Evolutionary conservation across 768 basidiomycete species (phyloP), one percentile per base, ranked within the genome.

Genomic region (Strobilomyces confusus): DNA sequence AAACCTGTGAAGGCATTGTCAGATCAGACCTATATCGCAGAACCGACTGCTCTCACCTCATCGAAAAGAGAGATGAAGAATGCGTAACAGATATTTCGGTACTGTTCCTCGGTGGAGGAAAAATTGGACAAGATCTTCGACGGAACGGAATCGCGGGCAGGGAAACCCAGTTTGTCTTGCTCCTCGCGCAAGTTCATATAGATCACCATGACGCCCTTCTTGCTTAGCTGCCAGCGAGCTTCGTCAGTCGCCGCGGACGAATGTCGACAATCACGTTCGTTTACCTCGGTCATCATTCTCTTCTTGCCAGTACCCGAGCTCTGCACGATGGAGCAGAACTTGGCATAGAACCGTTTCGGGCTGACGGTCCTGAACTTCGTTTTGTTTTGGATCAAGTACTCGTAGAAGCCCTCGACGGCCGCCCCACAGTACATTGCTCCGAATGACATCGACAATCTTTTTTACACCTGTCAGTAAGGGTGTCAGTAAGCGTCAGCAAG

Each of bases 351-450:
- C 26, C 26, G 26, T 26, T 26, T 26, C 4, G 26, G 26, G 4
- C 8, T 8, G 4, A 8, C 26, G 8, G 26, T 26, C 8, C 26
- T 26, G 26, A 26, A 19, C 5, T 3, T 1, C 40, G 46, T 32
- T 22, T 62, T 45, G 37, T 59, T 55, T 11, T 15, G 47, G 14
- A 33, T 34, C 30, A 63, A 42, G 43, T 61, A 64, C 30, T 64
- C 55, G 26, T 56, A 57, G 33, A 64, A 59, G 6, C 63, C 53
- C 7, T 59, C 55, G 5, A 50, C 48, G 14, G 58, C 57, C 22
- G 25, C 56, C 1, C 53, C 52, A 3, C 9, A 17, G 34, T 52
- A 58, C 30, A 13, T 15, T 45, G 36, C 43, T 11, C 15, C 6
- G 4, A 57, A 57, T 1, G 55, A 58, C 15, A 7, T 9, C 9